phyloP scores from a whole-genome alignment of 192 early-diverging fungal species.

The Linnemannia exigua region DNA sequence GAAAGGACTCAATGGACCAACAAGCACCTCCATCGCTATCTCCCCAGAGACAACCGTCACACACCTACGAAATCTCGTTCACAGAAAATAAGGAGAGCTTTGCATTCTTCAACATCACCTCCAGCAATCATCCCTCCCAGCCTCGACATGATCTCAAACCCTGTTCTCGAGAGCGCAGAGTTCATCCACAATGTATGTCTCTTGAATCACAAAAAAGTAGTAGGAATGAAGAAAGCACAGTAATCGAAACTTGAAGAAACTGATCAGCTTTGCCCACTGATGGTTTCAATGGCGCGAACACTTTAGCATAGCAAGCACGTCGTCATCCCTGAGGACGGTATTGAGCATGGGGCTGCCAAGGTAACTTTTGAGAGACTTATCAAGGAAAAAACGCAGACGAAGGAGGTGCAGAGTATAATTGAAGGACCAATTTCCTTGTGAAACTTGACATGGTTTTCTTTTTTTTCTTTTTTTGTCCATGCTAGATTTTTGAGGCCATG shows the following conservation, averaged over 20 bases:
- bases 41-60: no score
- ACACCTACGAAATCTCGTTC: no score
- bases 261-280: background rate
- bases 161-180: conserved; percentile 67
- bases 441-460: background rate
- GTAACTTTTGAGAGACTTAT: conserved; percentile 27
- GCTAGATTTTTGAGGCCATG: conserved; percentile 73
- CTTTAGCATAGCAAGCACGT: conserved; percentile 71
- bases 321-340: conserved; percentile 65
- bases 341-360: conserved; percentile 62
- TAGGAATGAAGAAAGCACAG: background rate
- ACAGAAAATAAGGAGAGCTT: no score
- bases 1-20: no score
- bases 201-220: background rate
- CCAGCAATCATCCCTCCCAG: background rate
- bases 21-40: no score
- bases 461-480: background rate
- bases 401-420: background rate
- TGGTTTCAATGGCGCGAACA: background rate
- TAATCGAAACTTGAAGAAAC: background rate
- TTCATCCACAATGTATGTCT: conserved; percentile 63
- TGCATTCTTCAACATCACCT: background rate
- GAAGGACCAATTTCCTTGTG: background rate
- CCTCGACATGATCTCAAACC: conserved; percentile 54
- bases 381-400: background rate